Evolutionary conservation across 2,329 filamentous ascomycete genomes (phyloP).

Genomic region (Keithomyces neogunnii): DNA sequence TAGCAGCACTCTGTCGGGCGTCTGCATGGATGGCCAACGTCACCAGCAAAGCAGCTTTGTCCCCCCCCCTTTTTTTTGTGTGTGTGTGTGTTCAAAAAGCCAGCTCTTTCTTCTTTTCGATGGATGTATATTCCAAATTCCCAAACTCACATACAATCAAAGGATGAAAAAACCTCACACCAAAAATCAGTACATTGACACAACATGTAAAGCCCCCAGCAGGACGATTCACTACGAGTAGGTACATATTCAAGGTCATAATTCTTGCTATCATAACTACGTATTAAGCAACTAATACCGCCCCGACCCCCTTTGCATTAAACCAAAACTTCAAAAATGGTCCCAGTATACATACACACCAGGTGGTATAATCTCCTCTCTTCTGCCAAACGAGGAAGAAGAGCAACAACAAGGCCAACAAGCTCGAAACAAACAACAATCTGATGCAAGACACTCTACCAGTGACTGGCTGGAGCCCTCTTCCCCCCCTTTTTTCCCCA

Average conservation of each 20-base stretch:
- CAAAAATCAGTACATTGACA: too few relatives aligned
- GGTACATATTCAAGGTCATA: not conserved
- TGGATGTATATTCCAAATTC: too few relatives aligned
- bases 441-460: not conserved
- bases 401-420: not conserved
- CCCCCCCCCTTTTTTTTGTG: too few relatives aligned
- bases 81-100: too few relatives aligned
- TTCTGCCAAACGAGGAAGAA: not conserved
- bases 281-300: not conserved
- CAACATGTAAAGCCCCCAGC: too few relatives aligned
- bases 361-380: not conserved
- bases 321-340: not conserved
- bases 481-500: not conserved
- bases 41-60: too few relatives aligned
- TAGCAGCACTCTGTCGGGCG: too few relatives aligned
- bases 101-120: too few relatives aligned
- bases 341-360: constrained; percentile 1
- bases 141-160: too few relatives aligned
- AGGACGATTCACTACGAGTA: not conserved
- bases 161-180: too few relatives aligned
- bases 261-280: constrained; percentile 1
- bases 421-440: not conserved
- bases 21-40: too few relatives aligned
- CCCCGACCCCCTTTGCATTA: not conserved
- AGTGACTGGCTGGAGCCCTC: not conserved